These are phyloP conservation scores for Dianthus caryophyllus DNA, from an alignment of 148 eudicot species.

Conservation along the genomic window DNA sequence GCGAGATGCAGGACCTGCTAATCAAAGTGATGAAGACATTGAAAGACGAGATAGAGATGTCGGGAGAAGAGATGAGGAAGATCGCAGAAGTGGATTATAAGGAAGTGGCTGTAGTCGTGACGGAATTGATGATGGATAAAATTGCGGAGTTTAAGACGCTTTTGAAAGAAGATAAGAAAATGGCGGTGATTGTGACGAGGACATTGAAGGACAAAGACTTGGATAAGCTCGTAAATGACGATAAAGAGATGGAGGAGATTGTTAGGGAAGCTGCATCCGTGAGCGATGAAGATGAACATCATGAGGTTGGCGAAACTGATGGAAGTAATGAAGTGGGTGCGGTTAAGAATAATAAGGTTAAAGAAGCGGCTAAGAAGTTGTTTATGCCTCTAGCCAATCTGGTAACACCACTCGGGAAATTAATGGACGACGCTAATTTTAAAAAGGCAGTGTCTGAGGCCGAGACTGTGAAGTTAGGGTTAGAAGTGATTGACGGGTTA, in stretches of 20 bases:
- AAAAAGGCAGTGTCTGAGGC: not conserved
- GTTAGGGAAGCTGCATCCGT: not conserved
- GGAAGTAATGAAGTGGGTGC: too few species aligned
- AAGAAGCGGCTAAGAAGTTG: not conserved
- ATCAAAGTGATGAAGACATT: too few species aligned
- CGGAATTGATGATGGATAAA: not conserved
- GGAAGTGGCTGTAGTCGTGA: too few species aligned
- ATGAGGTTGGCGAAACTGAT: too few species aligned
- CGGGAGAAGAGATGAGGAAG: too few species aligned
- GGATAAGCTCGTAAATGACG: not conserved
- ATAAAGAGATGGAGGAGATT: not conserved
- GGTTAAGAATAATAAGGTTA: not conserved
- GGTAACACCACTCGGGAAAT: not conserved
- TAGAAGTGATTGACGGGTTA: not conserved
- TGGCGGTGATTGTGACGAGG: not conserved
- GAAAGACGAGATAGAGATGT: too few species aligned
- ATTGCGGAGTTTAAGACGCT: not conserved
- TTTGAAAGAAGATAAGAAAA: not conserved
- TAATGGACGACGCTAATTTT: not conserved
- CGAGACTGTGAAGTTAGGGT: not conserved
- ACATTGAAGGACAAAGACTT: not conserved
- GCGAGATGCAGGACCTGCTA: too few species aligned
- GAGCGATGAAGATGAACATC: too few species aligned
- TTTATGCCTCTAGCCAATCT: not conserved
- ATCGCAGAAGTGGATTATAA: too few species aligned